A percentile compares a stretch with the other conserved stretches of the same genome.
phyloP scores from a whole-genome alignment of 2,329 filamentous ascomycete genomes.

The Claviceps fusiformis region DNA sequence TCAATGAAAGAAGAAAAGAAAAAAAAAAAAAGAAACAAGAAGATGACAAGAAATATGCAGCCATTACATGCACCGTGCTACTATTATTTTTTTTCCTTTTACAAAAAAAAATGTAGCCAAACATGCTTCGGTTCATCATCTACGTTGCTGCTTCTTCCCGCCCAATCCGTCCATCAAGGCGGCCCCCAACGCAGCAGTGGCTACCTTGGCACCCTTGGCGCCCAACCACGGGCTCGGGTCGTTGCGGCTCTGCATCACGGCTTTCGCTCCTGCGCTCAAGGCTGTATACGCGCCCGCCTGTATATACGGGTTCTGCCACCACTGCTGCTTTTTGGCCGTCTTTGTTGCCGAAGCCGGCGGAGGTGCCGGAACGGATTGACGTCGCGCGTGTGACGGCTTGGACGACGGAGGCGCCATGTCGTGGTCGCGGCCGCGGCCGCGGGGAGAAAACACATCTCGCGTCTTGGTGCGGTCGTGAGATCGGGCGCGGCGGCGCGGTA shows the following conservation, averaged over 20 bases:
- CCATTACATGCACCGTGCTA: neutral
- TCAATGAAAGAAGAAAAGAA: too few species aligned
- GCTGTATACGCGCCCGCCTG: slow-evolving; percentile 32
- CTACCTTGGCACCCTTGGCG: slow-evolving; percentile 33
- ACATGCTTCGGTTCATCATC: neutral
- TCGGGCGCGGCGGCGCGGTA: slow-evolving; percentile 9
- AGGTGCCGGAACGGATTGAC: slow-evolving; percentile 8
- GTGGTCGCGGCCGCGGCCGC: slow-evolving; percentile 13
- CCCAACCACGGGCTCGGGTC: slow-evolving; percentile 33
- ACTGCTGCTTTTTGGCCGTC: slow-evolving; percentile 12
- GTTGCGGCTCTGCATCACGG: slow-evolving; percentile 31
- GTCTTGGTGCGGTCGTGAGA: slow-evolving; percentile 13
- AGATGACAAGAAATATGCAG: neutral
- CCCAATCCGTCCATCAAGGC: slow-evolving; percentile 34
- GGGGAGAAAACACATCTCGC: slow-evolving; percentile 9
- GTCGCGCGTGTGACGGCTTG: slow-evolving; percentile 4
- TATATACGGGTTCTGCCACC: slow-evolving; percentile 25
- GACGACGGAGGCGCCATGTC: slow-evolving; percentile 4
- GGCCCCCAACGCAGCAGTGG: slow-evolving; percentile 34
- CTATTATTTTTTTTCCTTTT: too few species aligned
- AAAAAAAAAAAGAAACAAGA: too few species aligned
- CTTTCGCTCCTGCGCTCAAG: slow-evolving; percentile 33
- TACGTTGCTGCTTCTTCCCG: slow-evolving; percentile 10
- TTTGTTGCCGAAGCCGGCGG: slow-evolving; percentile 11
- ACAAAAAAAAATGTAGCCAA: neutral